phyloP scores from a whole-genome alignment of 2,329 filamentous ascomycete species.

The Monosporascus ibericus region DNA sequence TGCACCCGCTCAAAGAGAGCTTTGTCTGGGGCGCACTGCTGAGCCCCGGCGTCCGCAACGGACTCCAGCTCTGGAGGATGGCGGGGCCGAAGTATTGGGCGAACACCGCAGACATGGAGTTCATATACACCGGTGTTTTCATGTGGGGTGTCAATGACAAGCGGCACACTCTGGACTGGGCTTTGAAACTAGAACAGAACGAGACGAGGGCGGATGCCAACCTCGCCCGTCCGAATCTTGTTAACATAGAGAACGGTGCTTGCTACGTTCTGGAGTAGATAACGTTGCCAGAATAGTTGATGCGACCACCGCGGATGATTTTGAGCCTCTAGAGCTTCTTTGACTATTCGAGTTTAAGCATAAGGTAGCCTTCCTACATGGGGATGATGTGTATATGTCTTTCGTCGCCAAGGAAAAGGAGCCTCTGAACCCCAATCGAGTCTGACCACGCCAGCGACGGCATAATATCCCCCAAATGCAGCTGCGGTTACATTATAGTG shows the following conservation, averaged over 20 bases:
- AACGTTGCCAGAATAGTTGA: too few relatives aligned
- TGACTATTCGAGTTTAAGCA: too few relatives aligned
- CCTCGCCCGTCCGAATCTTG: background rate
- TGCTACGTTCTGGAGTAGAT: slow-evolving; percentile 3
- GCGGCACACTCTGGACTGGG: background rate
- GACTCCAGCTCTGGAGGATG: slow-evolving; percentile 6
- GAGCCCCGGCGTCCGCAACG: background rate
- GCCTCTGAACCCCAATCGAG: too few relatives aligned
- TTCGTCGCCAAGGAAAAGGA: too few relatives aligned
- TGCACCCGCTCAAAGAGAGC: slow-evolving; percentile 10
- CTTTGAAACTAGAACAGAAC: background rate
- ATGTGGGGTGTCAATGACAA: background rate
- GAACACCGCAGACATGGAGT: background rate
- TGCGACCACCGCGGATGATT: too few relatives aligned
- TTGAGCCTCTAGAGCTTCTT: too few relatives aligned
- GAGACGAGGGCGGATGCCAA: background rate
- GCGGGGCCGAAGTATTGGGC: slow-evolving; percentile 8
- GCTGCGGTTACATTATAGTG: too few relatives aligned
- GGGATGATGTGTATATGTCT: too few relatives aligned
- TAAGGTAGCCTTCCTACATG: too few relatives aligned
- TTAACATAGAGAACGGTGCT: slow-evolving; percentile 4
- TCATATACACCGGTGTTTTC: slow-evolving; percentile 3
- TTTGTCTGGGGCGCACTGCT: background rate
- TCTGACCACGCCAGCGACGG: too few relatives aligned
- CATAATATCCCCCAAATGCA: too few relatives aligned